These are phyloP conservation scores for Nakaseomyces bracarensis DNA, from an alignment of 1,139 yeast genomes.

Conservation along the genomic window DNA sequence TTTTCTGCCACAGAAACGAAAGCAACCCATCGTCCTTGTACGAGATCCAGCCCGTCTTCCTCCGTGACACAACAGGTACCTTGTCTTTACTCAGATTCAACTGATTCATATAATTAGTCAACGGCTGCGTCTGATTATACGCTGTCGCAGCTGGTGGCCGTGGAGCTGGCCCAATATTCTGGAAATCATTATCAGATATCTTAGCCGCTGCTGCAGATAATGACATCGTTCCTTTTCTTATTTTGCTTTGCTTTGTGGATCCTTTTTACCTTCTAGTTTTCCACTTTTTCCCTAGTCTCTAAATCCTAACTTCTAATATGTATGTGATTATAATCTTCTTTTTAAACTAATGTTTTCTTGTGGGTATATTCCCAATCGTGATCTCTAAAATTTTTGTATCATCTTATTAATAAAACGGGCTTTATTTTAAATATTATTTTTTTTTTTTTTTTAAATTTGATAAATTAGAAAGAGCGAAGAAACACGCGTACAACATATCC, in stretches of 20 bases:
- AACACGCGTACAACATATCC: too few species aligned
- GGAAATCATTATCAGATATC: constrained; percentile 34
- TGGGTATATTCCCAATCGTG: too few species aligned
- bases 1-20: constrained; percentile 83
- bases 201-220: constrained; percentile 41
- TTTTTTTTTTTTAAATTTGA: too few species aligned
- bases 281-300: too few species aligned
- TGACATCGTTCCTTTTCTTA: constrained; percentile 27
- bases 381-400: too few species aligned
- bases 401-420: too few species aligned
- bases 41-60: constrained; percentile 70
- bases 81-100: constrained; percentile 22
- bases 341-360: too few species aligned
- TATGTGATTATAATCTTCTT: too few species aligned
- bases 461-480: too few species aligned
- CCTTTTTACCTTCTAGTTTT: neutral
- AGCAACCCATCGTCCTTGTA: constrained; percentile 82
- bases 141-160: constrained; percentile 32
- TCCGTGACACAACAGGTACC: constrained; percentile 10
- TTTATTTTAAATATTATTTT: too few species aligned
- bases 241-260: neutral
- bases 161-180: constrained; percentile 40
- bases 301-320: too few species aligned
- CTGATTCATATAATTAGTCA: constrained; percentile 22
- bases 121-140: constrained; percentile 30